Percentiles rank a stretch among this genome's conserved stretches.
phyloP scores from a whole-genome alignment of 768 basidiomycete species.

The Tricholoma matsutake region DNA sequence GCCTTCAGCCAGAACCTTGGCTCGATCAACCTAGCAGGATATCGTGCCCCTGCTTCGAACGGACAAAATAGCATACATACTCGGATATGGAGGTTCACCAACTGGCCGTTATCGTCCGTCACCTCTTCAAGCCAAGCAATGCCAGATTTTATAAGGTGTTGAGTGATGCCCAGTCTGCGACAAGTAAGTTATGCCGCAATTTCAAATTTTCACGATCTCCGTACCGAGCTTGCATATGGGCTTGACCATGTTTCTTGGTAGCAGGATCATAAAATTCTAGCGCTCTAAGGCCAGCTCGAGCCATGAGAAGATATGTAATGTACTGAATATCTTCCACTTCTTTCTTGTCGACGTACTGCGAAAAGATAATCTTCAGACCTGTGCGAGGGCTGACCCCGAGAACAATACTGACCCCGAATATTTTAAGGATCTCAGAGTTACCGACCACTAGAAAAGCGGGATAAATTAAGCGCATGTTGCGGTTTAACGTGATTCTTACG shows the following conservation, averaged over 20 bases:
- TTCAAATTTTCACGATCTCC: slow-evolving; percentile 13
- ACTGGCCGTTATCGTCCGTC: slow-evolving; percentile 49
- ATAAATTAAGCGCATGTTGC: neutral
- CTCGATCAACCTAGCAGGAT: slow-evolving; percentile 61
- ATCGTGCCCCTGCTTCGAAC: neutral
- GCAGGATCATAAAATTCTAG: slow-evolving; percentile 82
- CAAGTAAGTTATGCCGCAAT: neutral
- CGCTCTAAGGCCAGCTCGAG: slow-evolving; percentile 74
- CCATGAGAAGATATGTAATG: slow-evolving; percentile 82
- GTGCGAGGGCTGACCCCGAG: neutral
- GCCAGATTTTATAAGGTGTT: slow-evolving; percentile 69
- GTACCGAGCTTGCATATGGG: slow-evolving; percentile 88
- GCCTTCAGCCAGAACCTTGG: slow-evolving; percentile 62
- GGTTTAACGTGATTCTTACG: slow-evolving; percentile 41
- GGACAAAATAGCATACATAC: slow-evolving; percentile 37
- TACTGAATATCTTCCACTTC: slow-evolving; percentile 79
- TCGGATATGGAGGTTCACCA: slow-evolving; percentile 68
- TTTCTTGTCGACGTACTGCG: slow-evolving; percentile 62
- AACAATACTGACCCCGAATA: slow-evolving; percentile 62
- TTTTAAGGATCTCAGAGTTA: slow-evolving; percentile 71
- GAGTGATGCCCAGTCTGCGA: slow-evolving; percentile 76
- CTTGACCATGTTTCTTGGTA: slow-evolving; percentile 82
- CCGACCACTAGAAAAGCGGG: slow-evolving; percentile 52
- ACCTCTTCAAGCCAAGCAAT: slow-evolving; percentile 71
- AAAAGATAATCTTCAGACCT: neutral